phyloP scores from a whole-genome alignment of 768 basidiomycete genomes.

The Calvatia gigantea region DNA sequence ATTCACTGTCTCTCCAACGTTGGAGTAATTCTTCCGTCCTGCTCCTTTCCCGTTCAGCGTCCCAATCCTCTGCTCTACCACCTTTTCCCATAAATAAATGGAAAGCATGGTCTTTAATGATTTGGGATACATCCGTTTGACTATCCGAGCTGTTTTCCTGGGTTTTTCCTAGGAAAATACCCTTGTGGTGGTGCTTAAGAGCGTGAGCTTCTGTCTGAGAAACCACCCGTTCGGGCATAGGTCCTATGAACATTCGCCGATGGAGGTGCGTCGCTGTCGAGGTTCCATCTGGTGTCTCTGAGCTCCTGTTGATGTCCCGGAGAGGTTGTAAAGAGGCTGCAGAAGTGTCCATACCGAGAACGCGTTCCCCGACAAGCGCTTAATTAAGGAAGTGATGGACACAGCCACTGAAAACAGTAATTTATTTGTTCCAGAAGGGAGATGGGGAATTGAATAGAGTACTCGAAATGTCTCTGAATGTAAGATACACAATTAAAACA shows the following conservation, averaged over 20 bases:
- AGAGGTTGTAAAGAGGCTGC: background rate
- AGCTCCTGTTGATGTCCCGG: background rate
- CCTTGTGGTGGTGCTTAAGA: constrained; percentile 19
- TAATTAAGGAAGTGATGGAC: no score
- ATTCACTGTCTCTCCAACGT: constrained; percentile 66
- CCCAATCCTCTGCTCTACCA: constrained; percentile 67
- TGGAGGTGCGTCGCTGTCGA: constrained; percentile 28
- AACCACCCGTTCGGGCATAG: constrained; percentile 64
- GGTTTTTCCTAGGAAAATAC: constrained; percentile 15
- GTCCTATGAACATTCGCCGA: constrained; percentile 69
- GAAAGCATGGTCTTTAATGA: constrained; percentile 60
- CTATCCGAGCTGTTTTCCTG: constrained; percentile 25
- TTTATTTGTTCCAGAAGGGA: background rate
- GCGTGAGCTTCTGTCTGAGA: constrained; percentile 33
- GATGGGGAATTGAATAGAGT: background rate
- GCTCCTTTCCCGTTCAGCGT: constrained; percentile 41
- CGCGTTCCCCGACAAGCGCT: background rate
- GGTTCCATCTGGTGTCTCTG: constrained; percentile 2
- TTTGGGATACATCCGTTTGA: constrained; percentile 37
- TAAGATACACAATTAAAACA: background rate
- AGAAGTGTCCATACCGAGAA: background rate
- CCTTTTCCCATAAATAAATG: constrained; percentile 63
- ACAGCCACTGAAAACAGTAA: background rate
- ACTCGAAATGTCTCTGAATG: background rate
- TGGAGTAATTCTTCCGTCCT: constrained; percentile 51